phyloP scores from a whole-genome alignment of 2,329 filamentous ascomycete species.

The Claviceps quebecensis region DNA sequence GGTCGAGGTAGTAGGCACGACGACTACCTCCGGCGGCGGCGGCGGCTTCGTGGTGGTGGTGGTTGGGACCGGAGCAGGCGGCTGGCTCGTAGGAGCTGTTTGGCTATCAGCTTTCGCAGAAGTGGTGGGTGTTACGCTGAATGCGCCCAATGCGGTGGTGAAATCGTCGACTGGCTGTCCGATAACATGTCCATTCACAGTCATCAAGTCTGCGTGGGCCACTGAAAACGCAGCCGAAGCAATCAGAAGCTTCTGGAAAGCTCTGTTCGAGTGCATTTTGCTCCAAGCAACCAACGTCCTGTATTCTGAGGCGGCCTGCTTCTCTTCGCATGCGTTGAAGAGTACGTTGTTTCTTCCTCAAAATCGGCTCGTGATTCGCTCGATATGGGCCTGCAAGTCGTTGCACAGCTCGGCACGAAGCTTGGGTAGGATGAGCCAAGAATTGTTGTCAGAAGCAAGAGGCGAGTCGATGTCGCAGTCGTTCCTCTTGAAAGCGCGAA shows the following conservation, averaged over 20 bases:
- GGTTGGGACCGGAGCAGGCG: neutral
- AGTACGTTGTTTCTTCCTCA: neutral
- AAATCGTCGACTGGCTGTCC: constrained; percentile 11
- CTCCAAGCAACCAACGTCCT: neutral
- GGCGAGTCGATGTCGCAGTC: neutral
- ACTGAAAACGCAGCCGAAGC: constrained; percentile 32
- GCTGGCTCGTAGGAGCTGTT: neutral
- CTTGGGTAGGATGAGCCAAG: neutral
- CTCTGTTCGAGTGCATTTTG: constrained; percentile 32
- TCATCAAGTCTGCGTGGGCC: constrained; percentile 27
- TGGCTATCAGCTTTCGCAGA: neutral
- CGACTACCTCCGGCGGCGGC: neutral
- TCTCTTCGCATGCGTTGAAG: neutral
- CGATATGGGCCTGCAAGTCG: neutral
- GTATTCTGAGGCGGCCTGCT: neutral
- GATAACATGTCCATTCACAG: constrained; percentile 10
- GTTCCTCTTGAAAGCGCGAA: neutral
- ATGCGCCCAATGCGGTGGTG: neutral
- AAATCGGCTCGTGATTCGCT: neutral
- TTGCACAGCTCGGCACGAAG: neutral
- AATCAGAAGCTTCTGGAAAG: constrained; percentile 33
- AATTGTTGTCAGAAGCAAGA: neutral
- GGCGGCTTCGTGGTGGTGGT: neutral
- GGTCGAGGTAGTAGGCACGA: neutral
- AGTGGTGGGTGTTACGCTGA: neutral